Evolutionary conservation across 1,284 basidiomycete genomes (phyloP).

Genomic region (Ceratobasidium theobromae): DNA sequence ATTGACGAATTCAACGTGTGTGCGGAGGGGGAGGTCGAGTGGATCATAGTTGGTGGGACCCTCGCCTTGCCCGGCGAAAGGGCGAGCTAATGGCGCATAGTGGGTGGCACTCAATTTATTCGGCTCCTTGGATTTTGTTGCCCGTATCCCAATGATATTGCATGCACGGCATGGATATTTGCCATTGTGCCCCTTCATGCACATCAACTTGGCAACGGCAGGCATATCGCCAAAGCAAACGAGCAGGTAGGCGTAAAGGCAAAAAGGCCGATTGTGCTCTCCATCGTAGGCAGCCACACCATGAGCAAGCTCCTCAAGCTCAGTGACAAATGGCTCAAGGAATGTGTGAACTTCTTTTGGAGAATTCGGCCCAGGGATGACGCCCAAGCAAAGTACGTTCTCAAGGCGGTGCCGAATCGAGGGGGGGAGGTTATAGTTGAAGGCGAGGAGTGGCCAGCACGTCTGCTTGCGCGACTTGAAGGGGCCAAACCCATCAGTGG

Average conservation of each 20-base stretch:
- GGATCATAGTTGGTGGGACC: background rate
- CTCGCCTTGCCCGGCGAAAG: background rate
- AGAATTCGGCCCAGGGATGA: constrained; percentile 35
- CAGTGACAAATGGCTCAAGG: constrained; percentile 34
- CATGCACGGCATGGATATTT: constrained; percentile 34
- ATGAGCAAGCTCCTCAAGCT: constrained; percentile 29
- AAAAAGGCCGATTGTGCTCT: constrained; percentile 6
- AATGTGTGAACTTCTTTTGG: constrained; percentile 35
- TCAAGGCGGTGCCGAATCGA: constrained; percentile 30
- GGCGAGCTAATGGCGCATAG: constrained; percentile 17
- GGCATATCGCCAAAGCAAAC: constrained; percentile 35
- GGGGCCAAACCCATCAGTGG: constrained; percentile 37
- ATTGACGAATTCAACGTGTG: background rate
- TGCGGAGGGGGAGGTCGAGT: constrained; percentile 20
- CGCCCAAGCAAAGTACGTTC: constrained; percentile 33
- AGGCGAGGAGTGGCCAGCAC: constrained; percentile 37
- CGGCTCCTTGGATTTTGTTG: background rate
- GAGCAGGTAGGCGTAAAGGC: constrained; percentile 33
- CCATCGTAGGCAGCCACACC: constrained; percentile 32
- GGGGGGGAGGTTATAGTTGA: constrained; percentile 37
- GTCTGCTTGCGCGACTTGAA: constrained; percentile 41
- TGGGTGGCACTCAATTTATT: background rate
- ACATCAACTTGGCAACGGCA: constrained; percentile 35
- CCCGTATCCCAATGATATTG: constrained; percentile 27
- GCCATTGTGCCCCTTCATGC: constrained; percentile 35